Evolutionary conservation across 1,284 basidiomycete genomes (phyloP), one percentile per base, ranked within the genome.

Genomic region (Pisolithus thermaeus): DNA sequence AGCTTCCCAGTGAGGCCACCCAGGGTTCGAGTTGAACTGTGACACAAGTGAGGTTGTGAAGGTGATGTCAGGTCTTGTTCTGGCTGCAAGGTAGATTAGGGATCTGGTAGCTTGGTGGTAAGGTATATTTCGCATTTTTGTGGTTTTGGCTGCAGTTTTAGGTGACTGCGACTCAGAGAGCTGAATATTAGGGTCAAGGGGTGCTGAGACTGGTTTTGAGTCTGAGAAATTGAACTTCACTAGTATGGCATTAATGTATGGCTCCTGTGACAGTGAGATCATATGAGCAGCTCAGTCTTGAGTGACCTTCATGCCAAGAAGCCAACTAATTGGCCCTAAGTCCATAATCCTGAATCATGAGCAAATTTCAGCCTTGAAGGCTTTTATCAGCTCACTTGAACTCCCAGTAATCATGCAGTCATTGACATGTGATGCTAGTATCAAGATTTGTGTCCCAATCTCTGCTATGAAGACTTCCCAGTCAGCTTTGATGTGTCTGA

Each of bases 211-310:
- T 0, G 63, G 61, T 47, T 66, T 64, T 58, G 68, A 8, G 23
- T 25, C 23, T 5, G 5, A 25, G 23, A 25, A 25, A 25, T 25
- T 25, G 23, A 25, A 25, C 23, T 56, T 52, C 0, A 40, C 37
- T 11, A 70, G 27, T 30, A 70, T 62, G 3, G 55, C 49, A 64
- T 69, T 7, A 61, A 66, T 6, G 70, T 57, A 14, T 48, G 48
- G 6, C 68, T 52, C 11, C 52, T 58, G 37, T 54, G 52, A 49
- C 2, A 49, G 3, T 9, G 37, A 49, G 7, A 51, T 18, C 1
- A 18, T 39, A 22, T n/a, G 8, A 8, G 38, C 38, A 39, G n/a
- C n/a, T 9, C 18, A 18, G 18, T 18, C 8, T 4, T 8, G 7
- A 18, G 38, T 39, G 16, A 47, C 46, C 16, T 38, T 9, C 35